Conservation (phyloP, 78 protist species). For the Speleostelium caveatum region DNA sequence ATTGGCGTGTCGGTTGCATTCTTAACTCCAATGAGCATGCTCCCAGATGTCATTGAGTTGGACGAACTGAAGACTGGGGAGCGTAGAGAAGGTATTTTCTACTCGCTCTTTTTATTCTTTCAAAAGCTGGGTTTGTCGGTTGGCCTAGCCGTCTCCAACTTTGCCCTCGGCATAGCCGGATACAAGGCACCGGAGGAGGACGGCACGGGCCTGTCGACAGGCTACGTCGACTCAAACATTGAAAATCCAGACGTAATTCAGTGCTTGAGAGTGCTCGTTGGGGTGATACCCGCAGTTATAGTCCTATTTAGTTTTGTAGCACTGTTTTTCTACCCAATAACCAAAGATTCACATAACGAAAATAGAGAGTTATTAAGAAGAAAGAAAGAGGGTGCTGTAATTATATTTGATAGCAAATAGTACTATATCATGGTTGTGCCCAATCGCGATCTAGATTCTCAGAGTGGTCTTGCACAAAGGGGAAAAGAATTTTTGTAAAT, state of each 20-base stretch:
- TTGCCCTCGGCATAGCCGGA: slow-evolving; percentile 50
- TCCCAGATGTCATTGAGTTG: slow-evolving; percentile 77
- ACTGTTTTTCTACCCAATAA: slow-evolving; percentile 68
- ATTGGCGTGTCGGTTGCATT: slow-evolving; percentile 75
- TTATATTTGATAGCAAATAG: slow-evolving; percentile 17
- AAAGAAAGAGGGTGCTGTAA: slow-evolving; percentile 64
- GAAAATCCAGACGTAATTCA: slow-evolving; percentile 19
- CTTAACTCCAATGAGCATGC: slow-evolving; percentile 67
- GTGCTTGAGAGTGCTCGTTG: slow-evolving; percentile 28
- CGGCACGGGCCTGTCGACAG: slow-evolving; percentile 28
- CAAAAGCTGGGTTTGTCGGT: slow-evolving; percentile 77
- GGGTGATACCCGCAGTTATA: slow-evolving; percentile 53
- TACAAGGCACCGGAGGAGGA: slow-evolving; percentile 32
- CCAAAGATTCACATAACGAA: slow-evolving; percentile 61
- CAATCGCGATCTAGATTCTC: too few species aligned
- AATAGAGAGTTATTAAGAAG: slow-evolving; percentile 50
- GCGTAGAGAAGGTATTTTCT: slow-evolving; percentile 82
- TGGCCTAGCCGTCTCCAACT: slow-evolving; percentile 54
- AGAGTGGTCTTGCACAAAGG: too few species aligned
- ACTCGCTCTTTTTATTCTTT: slow-evolving; percentile 61
- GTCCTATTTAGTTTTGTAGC: slow-evolving; percentile 69
- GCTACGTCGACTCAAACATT: slow-evolving; percentile 44
- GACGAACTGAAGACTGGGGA: slow-evolving; percentile 81
- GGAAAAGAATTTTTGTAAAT: too few species aligned
- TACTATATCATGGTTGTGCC: too few species aligned